Evolutionary conservation across 1,284 basidiomycete species (phyloP), one percentile per base, ranked within the genome.

Genomic region (Naganishia cerealis): DNA sequence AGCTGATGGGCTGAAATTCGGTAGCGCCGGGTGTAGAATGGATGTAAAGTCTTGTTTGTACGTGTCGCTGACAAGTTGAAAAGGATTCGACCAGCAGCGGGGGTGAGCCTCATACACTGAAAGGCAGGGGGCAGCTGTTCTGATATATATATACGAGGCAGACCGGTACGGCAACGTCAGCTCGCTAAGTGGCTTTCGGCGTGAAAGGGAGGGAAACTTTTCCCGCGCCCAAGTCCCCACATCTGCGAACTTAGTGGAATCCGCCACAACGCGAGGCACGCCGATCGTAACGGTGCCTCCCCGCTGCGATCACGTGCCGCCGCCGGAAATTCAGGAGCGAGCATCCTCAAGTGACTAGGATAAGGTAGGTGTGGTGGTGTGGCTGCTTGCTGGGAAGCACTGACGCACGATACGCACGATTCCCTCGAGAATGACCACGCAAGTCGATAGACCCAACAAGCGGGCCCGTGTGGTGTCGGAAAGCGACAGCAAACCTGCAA

Each of bases 401-500:
- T 9, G n/a, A 15, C 46, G 6, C 24, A 10, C 46, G 8, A 9
- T 1, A 50, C 7, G 1, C 5, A 5, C n/a, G 24, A 9, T 15
- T 21, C 21, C 21, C n/a, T 50, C 7, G 9, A 24, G 13, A 42
- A 21, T 18, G 38, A 38, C 55, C 9, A 38, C 53, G 33, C 61
- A 63, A 26, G 39, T 63, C 21, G 61, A 63, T 4, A 36, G 61
- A 29, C 61, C 61, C 38, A 63, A 53, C 43, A 63, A 63, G 42
- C n/a, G 61, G 50, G 50, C 61, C 54, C 61, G 61, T 18, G 61
- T 63, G 18, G 21, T 63, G n/a, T 24, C 66, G 8, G 59, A 46
- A n/a, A 48, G 48, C 16, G 52, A 56, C 18, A 21, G 9, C 54
- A 53, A 62, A 56, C 5, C 58, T 16, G 16, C 43, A 50, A 67